Evolutionary conservation across 495 filamentous ascomycete genomes (phyloP), one percentile per base, ranked within the genome.

Genomic region (Podospora appendiculata): DNA sequence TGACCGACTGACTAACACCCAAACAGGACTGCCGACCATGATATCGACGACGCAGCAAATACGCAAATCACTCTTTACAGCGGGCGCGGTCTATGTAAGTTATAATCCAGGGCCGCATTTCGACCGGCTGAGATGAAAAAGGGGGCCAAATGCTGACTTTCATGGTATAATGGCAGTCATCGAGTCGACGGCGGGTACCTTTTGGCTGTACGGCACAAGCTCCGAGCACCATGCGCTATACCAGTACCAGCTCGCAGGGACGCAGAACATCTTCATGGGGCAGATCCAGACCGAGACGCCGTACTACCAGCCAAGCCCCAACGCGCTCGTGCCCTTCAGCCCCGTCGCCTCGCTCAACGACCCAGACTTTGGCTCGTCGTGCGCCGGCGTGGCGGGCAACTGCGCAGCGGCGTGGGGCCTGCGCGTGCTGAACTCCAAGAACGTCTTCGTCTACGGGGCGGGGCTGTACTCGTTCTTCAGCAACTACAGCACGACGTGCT

Each of bases 231-330:
- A 84, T 64, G 70, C 77, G 5, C 75, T 94, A 1, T 90, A 90
- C 62, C 87, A 95, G 63, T 94, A 92, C 74, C 86, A 93, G 53
- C 72, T 93, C 56, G 69, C 74, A 46, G 79, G 77, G 44, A 86
- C 88, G 5, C 71, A 79, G 58, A 83, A 87, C 55, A 72, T 92
- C 47, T 85, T 83, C 61, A 83, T 81, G 64, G 85, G 85, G 16
- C 80, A 86, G 64, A 84, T 92, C 60, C 89, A 95, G 59, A 90
- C 89, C 8, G 89, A 94, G 67, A 89, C 89, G 1, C 87, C 85
- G 58, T 66, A 73, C 54, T 89, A 83, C 61, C 82, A 86, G 64
- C 85, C 86, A 5, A 75, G 70, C 19, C 85, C 87, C 13, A 68
- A 74, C 50, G 84, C 82, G 9, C 72, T 73, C 16, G 62, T 75